Conservation (phyloP, 1,139 yeast genomes). For the Candida pseudoviswanathii region DNA sequence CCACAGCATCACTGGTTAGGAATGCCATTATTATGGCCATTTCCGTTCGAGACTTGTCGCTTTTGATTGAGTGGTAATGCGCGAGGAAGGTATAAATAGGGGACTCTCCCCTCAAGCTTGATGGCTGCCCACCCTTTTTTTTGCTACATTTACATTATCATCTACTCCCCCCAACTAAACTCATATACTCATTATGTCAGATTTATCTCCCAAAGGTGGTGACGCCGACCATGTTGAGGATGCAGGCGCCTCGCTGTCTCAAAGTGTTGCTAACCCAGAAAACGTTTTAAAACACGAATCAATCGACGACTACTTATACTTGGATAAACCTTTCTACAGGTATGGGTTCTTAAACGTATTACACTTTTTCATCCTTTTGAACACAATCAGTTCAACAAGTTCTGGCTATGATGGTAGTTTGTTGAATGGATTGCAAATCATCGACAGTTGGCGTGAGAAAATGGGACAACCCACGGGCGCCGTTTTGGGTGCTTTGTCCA, state of each 20-base stretch:
- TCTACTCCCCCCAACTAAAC: too few relatives aligned
- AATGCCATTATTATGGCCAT: too few relatives aligned
- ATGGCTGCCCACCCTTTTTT: too few relatives aligned
- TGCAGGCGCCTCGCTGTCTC: background rate
- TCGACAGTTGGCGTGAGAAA: conserved; percentile 34
- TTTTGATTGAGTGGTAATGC: too few relatives aligned
- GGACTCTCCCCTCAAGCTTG: too few relatives aligned
- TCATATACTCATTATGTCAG: too few relatives aligned
- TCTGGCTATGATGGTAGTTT: conserved; percentile 56
- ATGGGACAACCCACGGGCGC: conserved; percentile 47
- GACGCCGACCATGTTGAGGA: background rate
- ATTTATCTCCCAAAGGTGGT: too few relatives aligned
- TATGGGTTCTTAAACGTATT: conserved; percentile 38
- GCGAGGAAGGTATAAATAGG: too few relatives aligned
- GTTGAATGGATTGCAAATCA: conserved; percentile 53
- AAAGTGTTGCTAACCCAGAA: background rate
- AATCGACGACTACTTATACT: conserved; percentile 8
- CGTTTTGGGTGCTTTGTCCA: conserved; percentile 46
- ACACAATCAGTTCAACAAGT: conserved; percentile 48
- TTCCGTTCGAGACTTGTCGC: too few relatives aligned
- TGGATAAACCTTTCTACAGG: conserved; percentile 20
- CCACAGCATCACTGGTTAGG: too few relatives aligned
- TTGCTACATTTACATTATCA: too few relatives aligned
- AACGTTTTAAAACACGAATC: background rate
- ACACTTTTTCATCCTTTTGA: conserved; percentile 36